These are phyloP conservation scores for Penicillium sp. DNA, from an alignment of 2,329 filamentous ascomycete genomes.

Conservation along the genomic window DNA sequence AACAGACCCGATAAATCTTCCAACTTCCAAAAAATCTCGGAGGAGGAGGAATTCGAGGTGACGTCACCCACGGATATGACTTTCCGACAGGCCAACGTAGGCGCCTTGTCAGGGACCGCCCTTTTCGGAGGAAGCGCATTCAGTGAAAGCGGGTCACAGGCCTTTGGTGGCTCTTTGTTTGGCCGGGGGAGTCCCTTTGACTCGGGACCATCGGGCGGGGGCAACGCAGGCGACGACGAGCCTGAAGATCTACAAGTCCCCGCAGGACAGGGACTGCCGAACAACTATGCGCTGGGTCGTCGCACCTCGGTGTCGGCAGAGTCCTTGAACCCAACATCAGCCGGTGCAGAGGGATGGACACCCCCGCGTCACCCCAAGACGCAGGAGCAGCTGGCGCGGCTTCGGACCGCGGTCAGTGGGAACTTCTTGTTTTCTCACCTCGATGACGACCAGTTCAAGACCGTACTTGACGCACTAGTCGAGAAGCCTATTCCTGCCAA, in stretches of 20 bases:
- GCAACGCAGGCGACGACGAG: slow-evolving; percentile 22
- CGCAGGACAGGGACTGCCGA: slow-evolving; percentile 59
- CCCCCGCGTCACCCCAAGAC: slow-evolving; percentile 85
- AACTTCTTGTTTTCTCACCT: slow-evolving; percentile 95
- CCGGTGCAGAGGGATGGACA: slow-evolving; percentile 83
- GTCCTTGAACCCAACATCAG: slow-evolving; percentile 84
- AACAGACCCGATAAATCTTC: slow-evolving; percentile 58
- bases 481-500: slow-evolving; percentile 96
- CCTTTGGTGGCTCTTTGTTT: slow-evolving; percentile 29
- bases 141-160: slow-evolving; percentile 17
- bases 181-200: slow-evolving; percentile 35
- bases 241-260: slow-evolving; percentile 26
- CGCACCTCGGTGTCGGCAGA: slow-evolving; percentile 96
- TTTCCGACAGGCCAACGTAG: slow-evolving; percentile 50
- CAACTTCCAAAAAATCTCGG: slow-evolving; percentile 65
- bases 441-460: slow-evolving; percentile 86
- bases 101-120: slow-evolving; percentile 35
- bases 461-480: slow-evolving; percentile 85
- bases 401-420: slow-evolving; percentile 77
- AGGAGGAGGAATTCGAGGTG: slow-evolving; percentile 82
- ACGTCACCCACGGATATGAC: slow-evolving; percentile 70
- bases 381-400: slow-evolving; percentile 72
- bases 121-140: slow-evolving; percentile 44
- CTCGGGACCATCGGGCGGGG: slow-evolving; percentile 17
- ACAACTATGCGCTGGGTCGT: slow-evolving; percentile 89